Evolutionary conservation across 768 basidiomycete genomes (phyloP), one percentile per base, ranked within the genome.

Genomic region (Hebeloma cylindrosporum): DNA sequence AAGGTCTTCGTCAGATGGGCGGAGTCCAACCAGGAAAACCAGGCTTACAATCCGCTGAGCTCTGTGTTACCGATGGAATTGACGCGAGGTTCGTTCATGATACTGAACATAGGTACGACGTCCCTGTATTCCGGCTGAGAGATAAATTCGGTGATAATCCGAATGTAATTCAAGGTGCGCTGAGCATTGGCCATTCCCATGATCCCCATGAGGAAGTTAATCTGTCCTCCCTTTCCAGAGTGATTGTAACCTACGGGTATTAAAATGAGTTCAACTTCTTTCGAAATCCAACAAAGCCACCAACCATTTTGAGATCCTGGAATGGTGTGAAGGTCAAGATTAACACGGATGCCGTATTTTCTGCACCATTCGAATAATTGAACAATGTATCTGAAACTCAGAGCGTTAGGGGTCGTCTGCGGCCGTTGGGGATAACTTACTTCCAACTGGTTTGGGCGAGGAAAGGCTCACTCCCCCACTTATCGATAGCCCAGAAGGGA

Each of bases 141-240:
- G 61, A 94, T 84, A 67, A 93, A 94, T 63, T 88, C 85, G 40
- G 80, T 75, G 56, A 88, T 69, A 36, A 83, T 77, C n/a, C 90
- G 78, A 52, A 93, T 85, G 55, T 86, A 83, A 60, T 88, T 77
- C 34, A 93, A 65, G 6, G 83, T 71, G 11, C 91, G 79, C 62
- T 93, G 82, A 13, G 87, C 91, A 54, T 94, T 93, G 27, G 89
- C 88, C 45, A 88, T 62, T 16, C 92, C 92, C 92, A 93, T 93
- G 26, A 82, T 78, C 22, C 84, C 83, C 50, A 77, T 71, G 54
- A 88, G 58, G 55, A 82, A 85, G 60, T 91, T 88, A 59, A 85
- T 59, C 18, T 65, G 64, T 4, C 87, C 88, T 7, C 55, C 32
- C 60, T 71, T 73, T 5, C 86, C 87, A 60, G 70, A 83, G 61